Evolutionary conservation across 345 rosid species (phyloP), one percentile per base, ranked within the genome.

Genomic region (Carallia brachiata): DNA sequence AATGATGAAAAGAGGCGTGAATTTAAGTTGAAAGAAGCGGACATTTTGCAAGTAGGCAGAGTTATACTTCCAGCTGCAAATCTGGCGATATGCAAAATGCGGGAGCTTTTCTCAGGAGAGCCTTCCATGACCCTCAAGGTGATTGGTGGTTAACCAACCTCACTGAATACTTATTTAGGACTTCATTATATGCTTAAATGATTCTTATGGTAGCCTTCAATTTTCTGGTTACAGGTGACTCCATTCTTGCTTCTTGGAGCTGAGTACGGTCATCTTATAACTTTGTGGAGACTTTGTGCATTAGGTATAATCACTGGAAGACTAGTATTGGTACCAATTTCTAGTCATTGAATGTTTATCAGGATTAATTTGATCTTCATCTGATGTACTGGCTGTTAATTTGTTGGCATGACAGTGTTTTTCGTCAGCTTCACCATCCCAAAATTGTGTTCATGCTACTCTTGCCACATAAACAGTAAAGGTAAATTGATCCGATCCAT

Each of bases 101-200:
- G 81, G 55, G 80, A 84, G 78, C 85, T 95, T 58, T 95, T 95
- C 89, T 95, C 99, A 5, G 99, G 97, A 39, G 99, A 95, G 74
- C 97, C 97, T 64, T 85, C 88, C 37, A 91, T 77, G 90, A 95
- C 99, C 73, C 93, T 95, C 65, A 90, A 89, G 79, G 99, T 95
- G 84, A 72, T 50, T 48, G 79, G 99, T 95, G 84, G 70, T 50
- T 48, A 37, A 17, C 65, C 58, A 44, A 44, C 31, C 36, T 50
- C 48, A 59, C 37, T 47, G 13, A 36, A 31, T 52, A 30, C 6
- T 23, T 34, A 36, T 37, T 19, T 44, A 2, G 12, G 48, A 48
- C 19, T 27, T 56, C 56, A 62, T 54, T 27, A 58, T 28, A 67
- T 71, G 72, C 52, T 61, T 16, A 27, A 61, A 36, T 55, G 39